A percentile compares a stretch with the other conserved stretches of the same genome.
Conservation (phyloP, 768 basidiomycete genomes). For the Termitomyces sp. region DNA sequence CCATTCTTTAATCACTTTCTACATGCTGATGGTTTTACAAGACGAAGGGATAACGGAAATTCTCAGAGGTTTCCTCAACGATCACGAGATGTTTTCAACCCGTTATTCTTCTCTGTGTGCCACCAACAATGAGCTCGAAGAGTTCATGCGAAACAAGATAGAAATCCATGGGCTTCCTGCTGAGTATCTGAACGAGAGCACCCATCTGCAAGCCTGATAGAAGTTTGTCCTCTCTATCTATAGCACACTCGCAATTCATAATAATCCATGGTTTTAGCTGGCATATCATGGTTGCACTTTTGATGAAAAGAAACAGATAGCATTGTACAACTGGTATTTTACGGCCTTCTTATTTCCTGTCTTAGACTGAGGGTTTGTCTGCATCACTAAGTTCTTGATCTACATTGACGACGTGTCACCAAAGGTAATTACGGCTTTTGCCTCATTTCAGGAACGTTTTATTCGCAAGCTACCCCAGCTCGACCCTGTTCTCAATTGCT, state of each 20-base stretch:
- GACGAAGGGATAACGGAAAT: neutral
- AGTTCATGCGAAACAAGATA: constrained; percentile 3
- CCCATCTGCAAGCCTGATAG: constrained; percentile 7
- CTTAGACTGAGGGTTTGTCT: neutral
- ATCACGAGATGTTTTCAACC: neutral
- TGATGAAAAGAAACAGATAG: constrained; percentile 11
- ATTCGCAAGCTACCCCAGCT: constrained; percentile 9
- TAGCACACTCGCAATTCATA: too few relatives aligned
- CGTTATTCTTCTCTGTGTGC: neutral
- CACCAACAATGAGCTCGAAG: constrained; percentile 6
- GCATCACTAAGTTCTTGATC: constrained; percentile 11
- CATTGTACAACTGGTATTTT: constrained; percentile 14
- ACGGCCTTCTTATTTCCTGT: neutral
- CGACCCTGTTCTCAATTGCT: neutral
- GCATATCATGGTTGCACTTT: constrained; percentile 11
- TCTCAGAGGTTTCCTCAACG: neutral
- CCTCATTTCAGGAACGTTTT: constrained; percentile 12
- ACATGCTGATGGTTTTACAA: neutral
- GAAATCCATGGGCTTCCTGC: neutral
- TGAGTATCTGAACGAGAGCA: constrained; percentile 1
- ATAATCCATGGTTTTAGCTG: constrained; percentile 5
- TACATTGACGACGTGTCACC: constrained; percentile 13
- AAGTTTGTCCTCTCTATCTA: neutral
- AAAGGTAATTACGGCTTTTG: neutral
- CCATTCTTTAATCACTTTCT: too few relatives aligned